Conservation (phyloP, 1,284 basidiomycete species). For the Tilletia horrida region DNA sequence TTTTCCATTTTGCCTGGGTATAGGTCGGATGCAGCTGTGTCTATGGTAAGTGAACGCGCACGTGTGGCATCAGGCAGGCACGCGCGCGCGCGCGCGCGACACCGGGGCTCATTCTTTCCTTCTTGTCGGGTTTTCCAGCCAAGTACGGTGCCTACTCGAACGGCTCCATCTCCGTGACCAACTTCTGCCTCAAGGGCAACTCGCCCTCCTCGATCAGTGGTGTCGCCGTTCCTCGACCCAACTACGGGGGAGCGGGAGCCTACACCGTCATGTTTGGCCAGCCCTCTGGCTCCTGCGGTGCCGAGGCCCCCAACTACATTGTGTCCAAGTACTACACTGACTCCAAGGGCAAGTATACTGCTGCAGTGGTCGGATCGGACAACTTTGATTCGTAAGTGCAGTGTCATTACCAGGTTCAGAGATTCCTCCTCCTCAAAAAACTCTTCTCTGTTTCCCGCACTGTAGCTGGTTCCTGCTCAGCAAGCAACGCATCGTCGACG, state of each 20-base stretch:
- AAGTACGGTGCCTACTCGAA: slow-evolving; percentile 6
- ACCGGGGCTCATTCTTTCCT: no score
- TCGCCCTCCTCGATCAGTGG: background rate
- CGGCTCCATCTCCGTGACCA: slow-evolving; percentile 4
- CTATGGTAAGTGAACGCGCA: background rate
- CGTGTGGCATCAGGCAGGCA: background rate
- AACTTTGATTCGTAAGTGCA: no score
- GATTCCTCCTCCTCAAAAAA: no score
- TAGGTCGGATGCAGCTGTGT: slow-evolving; percentile 7
- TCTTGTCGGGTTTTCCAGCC: no score
- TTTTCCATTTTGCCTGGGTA: no score
- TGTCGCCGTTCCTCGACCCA: background rate
- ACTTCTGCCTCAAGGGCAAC: background rate
- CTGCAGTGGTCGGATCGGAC: slow-evolving; percentile 3
- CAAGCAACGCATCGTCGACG: background rate
- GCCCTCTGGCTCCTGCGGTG: slow-evolving; percentile 13
- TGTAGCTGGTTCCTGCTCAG: slow-evolving; percentile 17
- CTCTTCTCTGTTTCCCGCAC: no score
- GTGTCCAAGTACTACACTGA: slow-evolving; percentile 14
- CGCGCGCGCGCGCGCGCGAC: no score
- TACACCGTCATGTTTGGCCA: slow-evolving; percentile 17
- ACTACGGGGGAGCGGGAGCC: background rate
- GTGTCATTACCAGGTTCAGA: no score
- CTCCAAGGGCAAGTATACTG: background rate
- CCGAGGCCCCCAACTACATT: slow-evolving; percentile 7